These are phyloP conservation scores for Novymonas esmeraldas DNA, from an alignment of 208 protist genomes.

Conservation along the genomic window DNA sequence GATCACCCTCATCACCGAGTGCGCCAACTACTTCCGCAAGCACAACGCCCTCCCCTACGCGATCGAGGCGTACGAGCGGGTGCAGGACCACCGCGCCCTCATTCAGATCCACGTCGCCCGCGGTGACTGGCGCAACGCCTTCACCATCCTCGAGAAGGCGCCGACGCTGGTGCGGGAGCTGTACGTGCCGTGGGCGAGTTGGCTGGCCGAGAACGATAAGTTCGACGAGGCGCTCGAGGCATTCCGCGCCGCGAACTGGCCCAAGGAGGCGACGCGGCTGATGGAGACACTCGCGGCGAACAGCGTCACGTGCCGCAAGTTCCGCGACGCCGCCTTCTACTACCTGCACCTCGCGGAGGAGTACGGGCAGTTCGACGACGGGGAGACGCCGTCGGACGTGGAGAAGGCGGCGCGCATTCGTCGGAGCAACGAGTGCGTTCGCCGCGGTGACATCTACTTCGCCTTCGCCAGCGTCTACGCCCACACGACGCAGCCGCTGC, in stretches of 20 bases:
- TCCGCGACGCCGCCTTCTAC: constrained; percentile 92
- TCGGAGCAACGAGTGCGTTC: constrained; percentile 78
- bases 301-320: constrained; percentile 92
- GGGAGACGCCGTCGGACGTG: constrained; percentile 49
- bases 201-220: constrained; percentile 93
- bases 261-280: constrained; percentile 89
- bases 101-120: constrained; percentile 90
- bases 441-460: constrained; percentile 92
- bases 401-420: constrained; percentile 73
- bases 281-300: constrained; percentile 94
- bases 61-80: constrained; percentile 91
- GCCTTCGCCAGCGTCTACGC: constrained; percentile 88
- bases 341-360: constrained; percentile 89
- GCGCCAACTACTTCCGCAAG: constrained; percentile 88
- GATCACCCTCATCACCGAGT: constrained; percentile 80
- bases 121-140: constrained; percentile 92
- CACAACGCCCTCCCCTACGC: constrained; percentile 77
- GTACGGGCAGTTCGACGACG: constrained; percentile 76
- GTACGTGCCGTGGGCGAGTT: constrained; percentile 97
- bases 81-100: constrained; percentile 87
- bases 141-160: constrained; percentile 81
- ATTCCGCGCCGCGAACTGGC: constrained; percentile 90
- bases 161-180: constrained; percentile 89
- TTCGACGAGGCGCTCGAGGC: constrained; percentile 96
- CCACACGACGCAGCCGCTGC: constrained; percentile 91